Evolutionary conservation across 495 filamentous ascomycete species (phyloP), one percentile per base, ranked within the genome.

Genomic region (Amniculicola lignicola): DNA sequence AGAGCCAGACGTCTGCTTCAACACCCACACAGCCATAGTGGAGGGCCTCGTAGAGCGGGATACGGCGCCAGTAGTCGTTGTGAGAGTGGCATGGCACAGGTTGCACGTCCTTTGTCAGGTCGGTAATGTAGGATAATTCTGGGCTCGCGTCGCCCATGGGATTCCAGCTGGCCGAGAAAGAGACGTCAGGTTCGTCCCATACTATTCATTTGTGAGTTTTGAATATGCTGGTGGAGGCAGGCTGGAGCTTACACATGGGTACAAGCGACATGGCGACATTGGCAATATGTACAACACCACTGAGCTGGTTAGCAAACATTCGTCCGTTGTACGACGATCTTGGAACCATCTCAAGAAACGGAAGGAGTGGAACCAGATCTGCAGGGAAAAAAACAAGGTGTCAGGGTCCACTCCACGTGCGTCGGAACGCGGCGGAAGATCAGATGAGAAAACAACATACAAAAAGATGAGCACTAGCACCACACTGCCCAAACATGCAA

Each of bases 1-100:
- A 57, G 16, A 89, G 77, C 89, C 89, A 96, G 18, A 96, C 83
- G 69, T 96, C 91, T 1, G 89, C 89, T 72, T 96, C 91, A 16
- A 89, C 82, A 2, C 80, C 77, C 18, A 80, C 79, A 58, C 81
- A 85, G 18, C 91, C 88, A 35, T 79, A 82, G 63, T 82, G 84
- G 14, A 86, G 75, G 28, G 79, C 84, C 25, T 77, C 74, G 7
- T 89, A 86, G 0, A 88, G 72, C 0, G 91, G 91, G 2, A 89
- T 78, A 10, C 75, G 77, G 4, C 89, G 85, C 84, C 83, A 95
- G 71, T 95, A 95, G 72, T 96, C 90, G 65, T 96, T 96, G 69
- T 96, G 90, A 0, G 88, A 92, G 68, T 87, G 80, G 44, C 85
- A 89, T 3, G 73, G 77, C 37, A 86, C 79, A 0, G 89, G 88